Percentiles rank a stretch among this genome's conserved stretches.
phyloP scores from a whole-genome alignment of 805 yeast genomes.

The Starmerella sirachaensis region DNA sequence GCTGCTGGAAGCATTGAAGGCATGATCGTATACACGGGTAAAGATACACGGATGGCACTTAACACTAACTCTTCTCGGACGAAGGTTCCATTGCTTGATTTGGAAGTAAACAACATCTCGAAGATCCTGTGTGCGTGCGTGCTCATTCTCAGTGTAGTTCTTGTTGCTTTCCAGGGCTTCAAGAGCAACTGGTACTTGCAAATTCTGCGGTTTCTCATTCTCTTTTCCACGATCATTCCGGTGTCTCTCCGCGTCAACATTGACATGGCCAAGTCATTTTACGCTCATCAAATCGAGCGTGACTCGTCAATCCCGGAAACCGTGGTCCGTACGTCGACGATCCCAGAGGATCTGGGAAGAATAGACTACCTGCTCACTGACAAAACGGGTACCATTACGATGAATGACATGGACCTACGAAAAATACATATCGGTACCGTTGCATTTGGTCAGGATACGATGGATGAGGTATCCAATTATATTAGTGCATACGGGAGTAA shows the following conservation, averaged over 20 bases:
- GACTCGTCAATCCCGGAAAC: conserved; percentile 73
- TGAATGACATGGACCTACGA: conserved; percentile 94
- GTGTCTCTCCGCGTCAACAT: conserved; percentile 88
- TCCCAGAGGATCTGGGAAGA: conserved; percentile 95
- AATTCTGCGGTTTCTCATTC: conserved; percentile 75
- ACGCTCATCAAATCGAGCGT: conserved; percentile 88
- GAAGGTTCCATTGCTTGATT: conserved; percentile 77
- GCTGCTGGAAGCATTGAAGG: conserved; percentile 92
- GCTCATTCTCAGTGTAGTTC: conserved; percentile 56
- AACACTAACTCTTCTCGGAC: conserved; percentile 81
- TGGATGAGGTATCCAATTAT: conserved; percentile 74
- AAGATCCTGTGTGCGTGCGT: conserved; percentile 83
- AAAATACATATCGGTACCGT: conserved; percentile 87
- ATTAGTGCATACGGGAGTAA: conserved; percentile 28
- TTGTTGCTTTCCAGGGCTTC: conserved; percentile 75
- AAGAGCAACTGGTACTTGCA: conserved; percentile 71
- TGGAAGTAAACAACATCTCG: conserved; percentile 79
- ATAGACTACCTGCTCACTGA: conserved; percentile 86
- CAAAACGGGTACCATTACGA: conserved; percentile 95
- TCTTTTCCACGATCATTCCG: conserved; percentile 92
- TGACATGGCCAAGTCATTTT: conserved; percentile 90
- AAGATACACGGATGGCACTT: conserved; percentile 87
- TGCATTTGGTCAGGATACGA: conserved; percentile 80
- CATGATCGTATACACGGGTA: conserved; percentile 78
- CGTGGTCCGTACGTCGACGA: conserved; percentile 90